Conservation (phyloP, 352 stramenopile genomes). For the Globisporangium emineosum region DNA sequence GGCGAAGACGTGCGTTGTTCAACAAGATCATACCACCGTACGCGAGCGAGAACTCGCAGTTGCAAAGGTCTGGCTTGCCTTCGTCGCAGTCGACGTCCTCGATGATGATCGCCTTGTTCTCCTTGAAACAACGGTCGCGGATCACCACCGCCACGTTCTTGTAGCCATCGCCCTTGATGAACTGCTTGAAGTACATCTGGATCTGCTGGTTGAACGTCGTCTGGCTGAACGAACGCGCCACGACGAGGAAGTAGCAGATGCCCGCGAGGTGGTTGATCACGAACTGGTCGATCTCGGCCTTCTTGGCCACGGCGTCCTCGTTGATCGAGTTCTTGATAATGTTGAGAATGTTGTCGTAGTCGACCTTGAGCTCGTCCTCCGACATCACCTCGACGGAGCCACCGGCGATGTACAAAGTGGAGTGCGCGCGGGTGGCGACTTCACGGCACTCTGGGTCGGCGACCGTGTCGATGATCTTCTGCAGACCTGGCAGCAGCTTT, state of each 20-base stretch:
- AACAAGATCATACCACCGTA: slow-evolving; percentile 92
- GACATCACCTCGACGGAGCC: slow-evolving; percentile 88
- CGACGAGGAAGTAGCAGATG: slow-evolving; percentile 83
- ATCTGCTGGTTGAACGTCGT: slow-evolving; percentile 93
- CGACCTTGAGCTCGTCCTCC: slow-evolving; percentile 91
- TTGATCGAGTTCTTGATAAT: slow-evolving; percentile 80
- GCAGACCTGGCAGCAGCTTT: slow-evolving; percentile 95
- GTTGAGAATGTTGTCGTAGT: slow-evolving; percentile 82
- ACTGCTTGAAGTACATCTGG: slow-evolving; percentile 84
- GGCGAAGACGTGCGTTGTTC: slow-evolving; percentile 88
- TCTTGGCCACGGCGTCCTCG: slow-evolving; percentile 69
- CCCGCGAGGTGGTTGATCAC: slow-evolving; percentile 88
- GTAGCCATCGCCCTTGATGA: slow-evolving; percentile 57
- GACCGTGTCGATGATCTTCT: slow-evolving; percentile 96
- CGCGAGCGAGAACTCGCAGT: slow-evolving; percentile 99
- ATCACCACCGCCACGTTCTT: slow-evolving; percentile 72
- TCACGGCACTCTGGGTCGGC: slow-evolving; percentile 97
- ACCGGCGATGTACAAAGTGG: slow-evolving; percentile 93
- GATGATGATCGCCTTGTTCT: slow-evolving; percentile 90
- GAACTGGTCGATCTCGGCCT: slow-evolving; percentile 88
- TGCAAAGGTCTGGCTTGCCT: slow-evolving; percentile 96
- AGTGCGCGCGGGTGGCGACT: slow-evolving; percentile 92
- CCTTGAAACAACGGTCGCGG: slow-evolving; percentile 85
- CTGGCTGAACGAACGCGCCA: slow-evolving; percentile 93
- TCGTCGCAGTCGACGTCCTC: slow-evolving; percentile 97